Evolutionary conservation across 768 basidiomycete species (phyloP).

Genomic region (Tulasnella calospora): DNA sequence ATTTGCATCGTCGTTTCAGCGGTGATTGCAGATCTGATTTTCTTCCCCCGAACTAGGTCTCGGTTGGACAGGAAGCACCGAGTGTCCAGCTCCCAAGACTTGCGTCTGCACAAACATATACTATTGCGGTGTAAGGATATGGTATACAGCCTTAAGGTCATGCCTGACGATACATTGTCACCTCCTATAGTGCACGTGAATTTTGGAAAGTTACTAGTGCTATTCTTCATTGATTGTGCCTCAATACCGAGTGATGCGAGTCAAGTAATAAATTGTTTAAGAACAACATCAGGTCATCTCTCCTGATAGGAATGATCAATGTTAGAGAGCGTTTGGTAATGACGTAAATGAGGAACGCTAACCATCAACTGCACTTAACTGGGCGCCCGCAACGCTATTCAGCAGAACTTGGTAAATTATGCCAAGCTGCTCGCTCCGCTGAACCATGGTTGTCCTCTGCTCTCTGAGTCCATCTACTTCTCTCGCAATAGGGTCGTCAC

Average conservation of each 20-base stretch:
- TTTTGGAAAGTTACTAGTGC: not conserved
- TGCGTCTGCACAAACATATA: not conserved
- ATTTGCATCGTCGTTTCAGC: not conserved
- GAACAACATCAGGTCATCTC: not conserved
- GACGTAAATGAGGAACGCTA: not conserved
- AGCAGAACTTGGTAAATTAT: conserved; percentile 23
- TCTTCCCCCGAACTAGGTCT: not conserved
- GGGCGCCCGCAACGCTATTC: not conserved
- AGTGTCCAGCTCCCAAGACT: not conserved
- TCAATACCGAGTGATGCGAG: not conserved
- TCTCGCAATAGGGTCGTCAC: conserved; percentile 55
- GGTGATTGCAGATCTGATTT: not conserved
- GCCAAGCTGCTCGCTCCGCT: conserved; percentile 25
- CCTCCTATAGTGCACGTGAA: not conserved
- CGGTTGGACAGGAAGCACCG: not conserved
- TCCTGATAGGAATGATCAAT: not conserved
- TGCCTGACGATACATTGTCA: not conserved
- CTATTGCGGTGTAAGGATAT: not conserved
- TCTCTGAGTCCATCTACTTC: conserved; percentile 77
- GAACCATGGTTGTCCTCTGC: conserved; percentile 76
- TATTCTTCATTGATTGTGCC: not conserved
- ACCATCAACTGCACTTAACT: not conserved
- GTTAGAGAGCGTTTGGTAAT: not conserved
- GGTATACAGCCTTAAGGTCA: not conserved
- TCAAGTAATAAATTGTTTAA: not conserved